phyloP scores from a whole-genome alignment of 129 eudicot genomes.

The Flaveria brownii region DNA sequence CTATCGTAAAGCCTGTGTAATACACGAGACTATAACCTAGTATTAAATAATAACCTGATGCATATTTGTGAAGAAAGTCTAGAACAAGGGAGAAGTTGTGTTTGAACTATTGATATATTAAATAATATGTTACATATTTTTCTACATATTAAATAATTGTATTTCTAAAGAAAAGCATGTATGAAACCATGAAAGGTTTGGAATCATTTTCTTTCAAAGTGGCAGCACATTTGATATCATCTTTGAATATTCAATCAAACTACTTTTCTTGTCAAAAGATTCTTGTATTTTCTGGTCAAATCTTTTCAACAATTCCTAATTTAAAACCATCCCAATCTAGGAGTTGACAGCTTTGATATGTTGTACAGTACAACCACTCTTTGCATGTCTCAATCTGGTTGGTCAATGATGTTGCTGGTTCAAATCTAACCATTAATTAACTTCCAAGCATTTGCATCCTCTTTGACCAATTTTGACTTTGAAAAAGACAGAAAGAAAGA shows the following conservation, averaged over 20 bases:
- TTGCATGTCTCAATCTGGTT: slow-evolving; percentile 18
- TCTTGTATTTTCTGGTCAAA: slow-evolving; percentile 31
- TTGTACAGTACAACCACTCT: slow-evolving; percentile 35
- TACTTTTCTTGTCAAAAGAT: slow-evolving; percentile 42
- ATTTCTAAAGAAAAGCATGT: no score
- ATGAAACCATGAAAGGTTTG: slow-evolving; percentile 7
- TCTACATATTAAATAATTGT: no score
- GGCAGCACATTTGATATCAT: slow-evolving; percentile 15
- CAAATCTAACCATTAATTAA: slow-evolving; percentile 26
- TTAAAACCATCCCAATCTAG: slow-evolving; percentile 25
- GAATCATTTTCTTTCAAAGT: slow-evolving; percentile 33
- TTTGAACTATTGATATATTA: no score
- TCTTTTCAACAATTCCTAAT: slow-evolving; percentile 23
- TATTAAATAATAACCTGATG: no score
- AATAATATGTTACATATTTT: no score
- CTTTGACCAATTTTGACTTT: slow-evolving; percentile 33
- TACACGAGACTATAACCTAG: no score
- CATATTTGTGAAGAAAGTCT: no score
- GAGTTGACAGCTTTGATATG: slow-evolving; percentile 12
- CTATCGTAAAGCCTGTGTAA: no score
- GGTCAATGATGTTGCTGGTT: slow-evolving; percentile 26
- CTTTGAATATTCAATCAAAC: slow-evolving; percentile 38
- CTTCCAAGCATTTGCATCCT: slow-evolving; percentile 30
- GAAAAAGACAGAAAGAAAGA: background rate
- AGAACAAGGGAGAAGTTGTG: no score